phyloP scores from a whole-genome alignment of 2,329 filamentous ascomycete genomes.

The Neopestalotiopsis sp. region DNA sequence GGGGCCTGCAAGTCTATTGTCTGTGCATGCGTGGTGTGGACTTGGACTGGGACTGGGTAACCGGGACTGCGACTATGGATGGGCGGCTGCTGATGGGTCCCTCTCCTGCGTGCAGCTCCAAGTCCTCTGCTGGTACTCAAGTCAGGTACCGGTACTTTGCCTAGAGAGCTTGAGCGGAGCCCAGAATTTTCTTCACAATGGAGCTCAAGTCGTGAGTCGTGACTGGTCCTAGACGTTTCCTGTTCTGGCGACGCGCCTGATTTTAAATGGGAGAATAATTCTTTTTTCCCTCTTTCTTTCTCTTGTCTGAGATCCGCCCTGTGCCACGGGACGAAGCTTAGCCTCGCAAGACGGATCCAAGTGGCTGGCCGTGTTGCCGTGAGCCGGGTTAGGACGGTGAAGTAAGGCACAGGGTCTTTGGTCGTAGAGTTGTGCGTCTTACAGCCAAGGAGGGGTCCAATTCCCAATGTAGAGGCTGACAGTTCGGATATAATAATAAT shows the following conservation, averaged over 20 bases:
- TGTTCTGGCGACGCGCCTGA: neutral
- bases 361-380: neutral
- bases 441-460: neutral
- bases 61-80: neutral
- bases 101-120: too few relatives aligned
- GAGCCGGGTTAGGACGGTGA: neutral
- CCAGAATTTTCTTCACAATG: neutral
- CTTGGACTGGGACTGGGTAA: constrained; percentile 2
- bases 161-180: neutral
- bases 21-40: constrained; percentile 14
- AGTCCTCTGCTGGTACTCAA: neutral
- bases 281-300: neutral
- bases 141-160: constrained; percentile 14
- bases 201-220: constrained; percentile 13
- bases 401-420: neutral
- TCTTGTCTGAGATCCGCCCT: constrained; percentile 12
- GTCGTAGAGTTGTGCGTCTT: neutral
- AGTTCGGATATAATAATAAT: neutral
- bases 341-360: constrained; percentile 1
- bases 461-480: neutral
- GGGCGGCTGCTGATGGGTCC: neutral
- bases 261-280: neutral
- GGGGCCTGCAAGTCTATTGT: constrained; percentile 13
- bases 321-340: constrained; percentile 12
- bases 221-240: constrained; percentile 7